Conservation (phyloP, 768 basidiomycete species). For the Lactarius pseudohatsudake region DNA sequence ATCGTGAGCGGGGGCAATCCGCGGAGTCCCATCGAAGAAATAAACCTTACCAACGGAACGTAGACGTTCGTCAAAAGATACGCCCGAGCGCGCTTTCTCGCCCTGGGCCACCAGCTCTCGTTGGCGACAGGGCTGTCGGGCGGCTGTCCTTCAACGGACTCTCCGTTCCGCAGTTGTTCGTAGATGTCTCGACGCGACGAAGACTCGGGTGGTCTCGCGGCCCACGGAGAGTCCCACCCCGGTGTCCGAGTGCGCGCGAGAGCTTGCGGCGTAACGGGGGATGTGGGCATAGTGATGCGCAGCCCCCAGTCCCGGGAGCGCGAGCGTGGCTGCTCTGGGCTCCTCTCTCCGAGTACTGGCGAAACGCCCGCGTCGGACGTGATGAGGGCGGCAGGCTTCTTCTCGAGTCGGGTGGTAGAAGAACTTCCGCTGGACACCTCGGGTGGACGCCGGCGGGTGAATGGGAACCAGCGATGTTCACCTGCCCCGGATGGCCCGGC, state of each 20-base stretch:
- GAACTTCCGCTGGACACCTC: constrained; percentile 1
- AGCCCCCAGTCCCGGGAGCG: constrained; percentile 26
- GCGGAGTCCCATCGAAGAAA: not conserved
- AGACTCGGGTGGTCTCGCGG: constrained; percentile 42
- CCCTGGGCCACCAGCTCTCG: constrained; percentile 34
- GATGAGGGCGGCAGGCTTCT: constrained; percentile 1
- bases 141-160: not conserved
- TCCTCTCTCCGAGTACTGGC: constrained; percentile 30
- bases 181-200: constrained; percentile 8
- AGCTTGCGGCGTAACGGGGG: constrained; percentile 44
- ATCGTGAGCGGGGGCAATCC: not conserved
- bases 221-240: constrained; percentile 70
- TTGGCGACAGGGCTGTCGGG: constrained; percentile 24
- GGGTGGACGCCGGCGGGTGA: constrained; percentile 53
- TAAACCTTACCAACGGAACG: constrained; percentile 66
- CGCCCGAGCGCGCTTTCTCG: constrained; percentile 52
- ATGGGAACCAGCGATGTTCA: constrained; percentile 65
- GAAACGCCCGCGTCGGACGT: constrained; percentile 9
- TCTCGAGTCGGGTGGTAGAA: constrained; percentile 14
- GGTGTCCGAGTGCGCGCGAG: constrained; percentile 56
- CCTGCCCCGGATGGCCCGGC: constrained; percentile 35
- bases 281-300: constrained; percentile 38
- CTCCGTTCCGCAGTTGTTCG: constrained; percentile 23
- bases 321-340: constrained; percentile 28
- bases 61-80: constrained; percentile 76